phyloP scores from a whole-genome alignment of 1,284 basidiomycete species.

The Puccinia horiana region DNA sequence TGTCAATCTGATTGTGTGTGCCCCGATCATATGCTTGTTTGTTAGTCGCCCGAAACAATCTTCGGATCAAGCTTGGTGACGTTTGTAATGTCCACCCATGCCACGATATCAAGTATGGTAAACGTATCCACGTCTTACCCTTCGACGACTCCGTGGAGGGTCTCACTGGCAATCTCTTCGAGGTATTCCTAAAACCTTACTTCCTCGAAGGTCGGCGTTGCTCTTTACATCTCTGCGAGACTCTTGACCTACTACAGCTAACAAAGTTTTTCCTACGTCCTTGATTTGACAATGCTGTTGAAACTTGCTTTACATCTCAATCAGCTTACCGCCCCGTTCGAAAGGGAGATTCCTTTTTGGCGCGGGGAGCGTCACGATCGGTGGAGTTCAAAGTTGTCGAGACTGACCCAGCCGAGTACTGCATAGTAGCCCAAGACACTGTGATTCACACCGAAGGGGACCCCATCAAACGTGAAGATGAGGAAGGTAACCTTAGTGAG shows the following conservation, averaged over 20 bases:
- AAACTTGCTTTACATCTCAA: constrained; percentile 2
- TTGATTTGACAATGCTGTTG: too few relatives aligned
- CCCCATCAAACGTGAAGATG: constrained; percentile 96
- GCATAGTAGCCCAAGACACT: constrained; percentile 95
- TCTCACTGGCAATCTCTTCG: constrained; percentile 95
- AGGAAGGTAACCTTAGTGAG: constrained; percentile 92
- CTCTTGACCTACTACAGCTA: background rate
- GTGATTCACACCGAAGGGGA: constrained; percentile 98
- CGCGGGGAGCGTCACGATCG: constrained; percentile 93
- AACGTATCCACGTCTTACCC: constrained; percentile 92
- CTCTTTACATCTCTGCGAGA: background rate
- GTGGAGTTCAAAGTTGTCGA: constrained; percentile 96
- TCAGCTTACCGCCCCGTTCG: constrained; percentile 86
- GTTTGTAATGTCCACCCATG: constrained; percentile 93
- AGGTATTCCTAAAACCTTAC: constrained; percentile 97
- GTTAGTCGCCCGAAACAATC: constrained; percentile 89
- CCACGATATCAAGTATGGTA: constrained; percentile 98
- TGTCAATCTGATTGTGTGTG: background rate
- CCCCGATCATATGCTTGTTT: background rate
- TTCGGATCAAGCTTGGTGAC: constrained; percentile 96
- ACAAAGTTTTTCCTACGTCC: constrained; percentile 1
- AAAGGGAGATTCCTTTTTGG: constrained; percentile 97
- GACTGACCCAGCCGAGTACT: constrained; percentile 90
- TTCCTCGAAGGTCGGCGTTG: constrained; percentile 81
- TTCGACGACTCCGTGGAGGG: constrained; percentile 96